A percentile compares a stretch with the other conserved stretches of the same genome.
Evolutionary conservation across 345 rosid species (phyloP).

Genomic region (Jatropha curcas): DNA sequence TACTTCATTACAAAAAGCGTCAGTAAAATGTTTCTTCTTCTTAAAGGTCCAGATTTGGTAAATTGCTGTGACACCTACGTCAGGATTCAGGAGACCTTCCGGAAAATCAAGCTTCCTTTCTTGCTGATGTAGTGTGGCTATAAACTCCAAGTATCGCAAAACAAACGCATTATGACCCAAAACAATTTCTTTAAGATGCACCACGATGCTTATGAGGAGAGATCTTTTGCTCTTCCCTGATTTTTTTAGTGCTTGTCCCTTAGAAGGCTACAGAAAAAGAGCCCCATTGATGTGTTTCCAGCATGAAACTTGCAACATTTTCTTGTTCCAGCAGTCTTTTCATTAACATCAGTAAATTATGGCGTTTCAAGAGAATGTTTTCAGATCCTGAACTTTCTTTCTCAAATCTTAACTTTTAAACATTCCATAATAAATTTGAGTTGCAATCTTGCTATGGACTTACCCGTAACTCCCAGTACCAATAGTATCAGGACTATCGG

Average conservation of each 20-base stretch:
- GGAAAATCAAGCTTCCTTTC: too few species aligned
- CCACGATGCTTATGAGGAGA: neutral
- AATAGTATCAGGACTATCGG: constrained; percentile 11
- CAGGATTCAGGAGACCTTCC: too few species aligned
- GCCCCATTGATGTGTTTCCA: neutral
- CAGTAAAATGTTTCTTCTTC: too few species aligned
- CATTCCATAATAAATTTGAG: neutral
- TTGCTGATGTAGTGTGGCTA: too few species aligned
- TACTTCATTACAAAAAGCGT: too few species aligned
- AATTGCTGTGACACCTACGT: too few species aligned
- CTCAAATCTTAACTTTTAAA: neutral
- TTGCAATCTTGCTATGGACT: neutral
- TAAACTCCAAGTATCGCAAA: too few species aligned
- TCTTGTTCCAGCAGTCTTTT: neutral
- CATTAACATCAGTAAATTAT: neutral
- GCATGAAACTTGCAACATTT: neutral
- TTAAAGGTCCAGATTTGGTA: too few species aligned
- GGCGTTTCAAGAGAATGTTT: neutral
- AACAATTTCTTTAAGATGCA: neutral
- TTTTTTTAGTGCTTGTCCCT: neutral
- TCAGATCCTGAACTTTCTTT: neutral
- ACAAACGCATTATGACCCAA: too few species aligned
- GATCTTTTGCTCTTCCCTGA: neutral
- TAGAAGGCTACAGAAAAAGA: neutral
- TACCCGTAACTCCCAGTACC: neutral